A percentile compares a stretch with the other conserved stretches of the same genome.
Evolutionary conservation across 306 rosid genomes (phyloP).

Genomic region (Lathyrus oleraceus): DNA sequence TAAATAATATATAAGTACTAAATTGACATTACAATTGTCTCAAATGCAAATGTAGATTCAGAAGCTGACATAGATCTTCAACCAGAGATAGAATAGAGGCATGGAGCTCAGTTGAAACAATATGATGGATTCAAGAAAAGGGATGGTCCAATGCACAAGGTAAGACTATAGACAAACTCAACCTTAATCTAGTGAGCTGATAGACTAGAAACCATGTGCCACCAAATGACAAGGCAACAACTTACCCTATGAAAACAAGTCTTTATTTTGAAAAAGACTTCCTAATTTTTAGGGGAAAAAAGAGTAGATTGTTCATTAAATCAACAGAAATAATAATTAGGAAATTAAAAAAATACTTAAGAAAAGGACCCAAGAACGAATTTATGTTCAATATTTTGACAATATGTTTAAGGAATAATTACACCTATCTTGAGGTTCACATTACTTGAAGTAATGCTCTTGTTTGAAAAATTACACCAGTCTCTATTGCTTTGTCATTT

Average conservation of each 20-base stretch:
- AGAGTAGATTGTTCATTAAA: slow-evolving; percentile 1
- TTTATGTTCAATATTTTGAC: neutral
- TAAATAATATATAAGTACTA: neutral
- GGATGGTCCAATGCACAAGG: neutral
- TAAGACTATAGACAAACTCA: neutral
- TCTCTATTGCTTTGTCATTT: neutral
- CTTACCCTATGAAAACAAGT: slow-evolving; percentile 3
- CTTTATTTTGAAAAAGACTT: neutral
- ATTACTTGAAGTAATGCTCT: neutral
- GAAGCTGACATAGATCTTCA: slow-evolving; percentile 23
- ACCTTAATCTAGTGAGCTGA: neutral
- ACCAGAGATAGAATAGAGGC: slow-evolving; percentile 15
- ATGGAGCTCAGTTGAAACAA: slow-evolving; percentile 15
- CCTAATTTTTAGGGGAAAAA: neutral
- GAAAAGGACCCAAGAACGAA: neutral
- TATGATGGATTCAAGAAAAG: slow-evolving; percentile 16
- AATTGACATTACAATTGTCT: slow-evolving; percentile 4
- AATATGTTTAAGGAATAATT: neutral
- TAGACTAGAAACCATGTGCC: neutral
- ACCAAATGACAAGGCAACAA: slow-evolving; percentile 3
- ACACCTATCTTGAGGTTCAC: neutral
- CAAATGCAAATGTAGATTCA: slow-evolving; percentile 31
- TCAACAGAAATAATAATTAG: slow-evolving; percentile 18
- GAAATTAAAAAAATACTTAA: neutral
- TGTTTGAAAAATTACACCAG: slow-evolving; percentile 17